Evolutionary conservation across 1,139 yeast species (phyloP), one percentile per base, ranked within the genome.

Genomic region (Oligophagozyma castellii): DNA sequence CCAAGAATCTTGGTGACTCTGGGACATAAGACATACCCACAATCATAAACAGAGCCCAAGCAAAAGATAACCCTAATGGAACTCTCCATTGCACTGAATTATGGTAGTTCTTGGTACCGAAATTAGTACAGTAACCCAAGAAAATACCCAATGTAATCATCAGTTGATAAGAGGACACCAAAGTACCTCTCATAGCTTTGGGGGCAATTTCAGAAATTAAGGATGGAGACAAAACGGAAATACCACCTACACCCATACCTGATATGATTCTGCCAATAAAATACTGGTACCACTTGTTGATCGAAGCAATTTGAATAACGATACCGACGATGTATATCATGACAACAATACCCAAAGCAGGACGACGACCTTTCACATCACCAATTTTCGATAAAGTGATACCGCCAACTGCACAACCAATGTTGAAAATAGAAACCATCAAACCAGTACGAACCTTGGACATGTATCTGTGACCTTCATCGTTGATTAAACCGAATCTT

Each of bases 1-100:
- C 63, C 54, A 66, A 66, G 59, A 58, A 78, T 58, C 92, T 68
- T 45, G 92, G 84, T 27, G 86, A 71, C 56, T 78, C 92, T 36
- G 92, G 92, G 58, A 75, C 67, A 45, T 72, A 59, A 33, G 65
- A 42, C 70, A 76, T 69, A 51, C 79, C 86, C 31, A 53, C 40
- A 26, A 59, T 39, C 43, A 62, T 50, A 24, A 60, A 36, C 29
- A 52, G 29, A 15, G 65, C 63, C 63, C 64, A 63, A 28, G 54
- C 50, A 42, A 64, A 60, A 37, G 61, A 57, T 28, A 65, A 42
- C 40, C 77, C 77, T 46, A 72, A 57, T 32, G 73, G 74, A 39
- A 70, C 63, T 65, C 76, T 68, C 70, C 74, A 71, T 51, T 71
- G 72, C 30, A 68, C 66, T 26, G 73, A 58, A 32, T 51, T 41